phyloP scores from a whole-genome alignment of 805 yeast species.

The Ascoidea rubescens region DNA sequence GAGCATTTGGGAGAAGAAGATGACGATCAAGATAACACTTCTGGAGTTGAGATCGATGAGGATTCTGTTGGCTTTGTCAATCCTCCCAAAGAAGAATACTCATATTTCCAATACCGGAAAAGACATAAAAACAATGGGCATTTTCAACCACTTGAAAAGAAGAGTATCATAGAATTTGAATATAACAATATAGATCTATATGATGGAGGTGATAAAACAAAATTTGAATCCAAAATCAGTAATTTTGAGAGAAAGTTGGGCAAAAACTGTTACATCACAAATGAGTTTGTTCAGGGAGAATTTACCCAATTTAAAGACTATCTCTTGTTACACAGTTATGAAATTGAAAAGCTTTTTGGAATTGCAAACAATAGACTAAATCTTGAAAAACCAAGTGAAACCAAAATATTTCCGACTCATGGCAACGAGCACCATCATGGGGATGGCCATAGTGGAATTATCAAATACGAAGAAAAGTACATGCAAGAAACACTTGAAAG shows the following conservation, averaged over 20 bases:
- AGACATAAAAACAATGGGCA: neutral
- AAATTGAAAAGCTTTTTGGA: neutral
- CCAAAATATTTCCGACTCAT: neutral
- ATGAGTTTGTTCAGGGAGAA: neutral
- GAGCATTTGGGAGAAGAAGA: neutral
- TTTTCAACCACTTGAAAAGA: neutral
- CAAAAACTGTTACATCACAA: neutral
- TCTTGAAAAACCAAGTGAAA: neutral
- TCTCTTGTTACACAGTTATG: neutral
- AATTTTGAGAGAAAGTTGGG: neutral
- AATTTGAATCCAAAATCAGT: neutral
- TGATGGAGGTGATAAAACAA: neutral
- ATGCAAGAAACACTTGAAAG: neutral
- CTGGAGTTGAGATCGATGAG: neutral
- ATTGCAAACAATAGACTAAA: neutral
- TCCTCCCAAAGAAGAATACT: too few species aligned
- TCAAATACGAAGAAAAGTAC: neutral
- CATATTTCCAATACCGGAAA: neutral
- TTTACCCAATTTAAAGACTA: neutral
- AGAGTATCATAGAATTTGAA: neutral
- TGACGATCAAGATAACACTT: neutral
- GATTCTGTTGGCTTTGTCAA: neutral
- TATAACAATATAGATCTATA: too few species aligned
- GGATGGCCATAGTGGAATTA: neutral
- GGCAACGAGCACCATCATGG: neutral